A percentile compares a stretch with the other conserved stretches of the same genome.
Conservation (phyloP, 176 grass and related monocot species). For the Lolium perenne region DNA sequence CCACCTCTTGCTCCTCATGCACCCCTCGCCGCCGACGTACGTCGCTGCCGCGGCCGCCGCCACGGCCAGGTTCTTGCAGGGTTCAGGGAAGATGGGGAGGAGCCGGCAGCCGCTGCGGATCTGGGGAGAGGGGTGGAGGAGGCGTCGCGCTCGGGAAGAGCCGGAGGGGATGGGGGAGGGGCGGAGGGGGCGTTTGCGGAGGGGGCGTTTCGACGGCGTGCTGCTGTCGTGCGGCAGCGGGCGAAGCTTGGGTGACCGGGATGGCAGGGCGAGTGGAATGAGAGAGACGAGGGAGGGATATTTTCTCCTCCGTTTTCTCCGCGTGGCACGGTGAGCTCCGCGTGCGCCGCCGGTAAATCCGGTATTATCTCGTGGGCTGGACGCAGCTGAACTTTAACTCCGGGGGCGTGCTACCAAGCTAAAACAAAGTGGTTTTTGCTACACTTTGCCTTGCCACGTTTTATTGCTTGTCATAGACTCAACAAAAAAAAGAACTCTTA, state of each 20-base stretch:
- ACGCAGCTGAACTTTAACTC: too few species aligned
- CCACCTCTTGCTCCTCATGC: conserved; percentile 43
- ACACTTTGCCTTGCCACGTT: too few species aligned
- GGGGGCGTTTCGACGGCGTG: conserved; percentile 19
- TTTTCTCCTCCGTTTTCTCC: conserved; percentile 18
- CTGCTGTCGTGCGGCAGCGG: conserved; percentile 34
- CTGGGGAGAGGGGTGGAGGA: not conserved
- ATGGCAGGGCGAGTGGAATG: conserved; percentile 18
- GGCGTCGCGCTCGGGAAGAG: not conserved
- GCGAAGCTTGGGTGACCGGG: conserved; percentile 24
- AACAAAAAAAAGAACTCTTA: too few species aligned
- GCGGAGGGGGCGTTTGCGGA: not conserved
- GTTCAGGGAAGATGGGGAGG: not conserved
- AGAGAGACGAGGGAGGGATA: not conserved
- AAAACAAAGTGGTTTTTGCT: too few species aligned
- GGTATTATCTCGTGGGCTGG: too few species aligned
- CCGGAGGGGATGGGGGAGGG: not conserved
- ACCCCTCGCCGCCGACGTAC: conserved; percentile 18
- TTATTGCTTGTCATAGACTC: too few species aligned
- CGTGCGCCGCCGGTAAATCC: not conserved
- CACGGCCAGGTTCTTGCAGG: conserved; percentile 28
- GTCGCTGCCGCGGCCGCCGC: conserved; percentile 30
- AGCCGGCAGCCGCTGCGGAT: not conserved
- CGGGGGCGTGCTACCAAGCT: too few species aligned
- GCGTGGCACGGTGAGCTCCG: conserved; percentile 5